Conservation (phyloP, 2,329 filamentous ascomycete genomes). For the Hypoxylon sp. region DNA sequence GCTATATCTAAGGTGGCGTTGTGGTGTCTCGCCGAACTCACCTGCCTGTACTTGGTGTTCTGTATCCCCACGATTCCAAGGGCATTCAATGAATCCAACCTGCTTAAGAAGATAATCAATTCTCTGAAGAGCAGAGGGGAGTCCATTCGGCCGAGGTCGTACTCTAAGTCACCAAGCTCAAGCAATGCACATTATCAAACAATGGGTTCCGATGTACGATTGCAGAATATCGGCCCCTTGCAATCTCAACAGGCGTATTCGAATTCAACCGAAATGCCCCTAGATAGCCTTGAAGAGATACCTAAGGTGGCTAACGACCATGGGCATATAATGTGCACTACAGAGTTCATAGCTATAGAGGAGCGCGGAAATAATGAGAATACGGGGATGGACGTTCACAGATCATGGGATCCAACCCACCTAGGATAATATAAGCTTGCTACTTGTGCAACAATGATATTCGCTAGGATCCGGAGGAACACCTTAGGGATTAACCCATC, state of each 20-base stretch:
- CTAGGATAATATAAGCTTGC: not conserved
- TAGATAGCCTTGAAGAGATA: not conserved
- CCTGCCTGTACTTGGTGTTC: not conserved
- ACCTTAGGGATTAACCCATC: too few species aligned
- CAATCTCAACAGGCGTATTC: not conserved
- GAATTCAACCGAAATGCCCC: not conserved
- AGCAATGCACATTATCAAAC: not conserved
- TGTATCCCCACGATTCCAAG: not conserved
- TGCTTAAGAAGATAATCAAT: not conserved
- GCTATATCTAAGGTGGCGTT: slow-evolving; percentile 2
- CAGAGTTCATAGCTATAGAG: not conserved
- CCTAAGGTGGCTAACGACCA: not conserved
- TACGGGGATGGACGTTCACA: not conserved
- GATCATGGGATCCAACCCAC: not conserved
- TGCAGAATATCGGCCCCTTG: not conserved
- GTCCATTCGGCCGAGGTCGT: not conserved
- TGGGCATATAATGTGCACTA: not conserved
- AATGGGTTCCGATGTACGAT: not conserved
- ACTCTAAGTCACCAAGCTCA: not conserved
- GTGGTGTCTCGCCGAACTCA: not conserved
- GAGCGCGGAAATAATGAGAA: slow-evolving; percentile 1
- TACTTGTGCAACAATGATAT: not conserved
- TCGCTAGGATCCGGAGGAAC: too few species aligned
- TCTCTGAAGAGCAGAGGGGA: not conserved
- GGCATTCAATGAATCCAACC: not conserved